These are phyloP conservation scores for Leccinum ochraceum DNA, from an alignment of 768 basidiomycete species.

Conservation along the genomic window DNA sequence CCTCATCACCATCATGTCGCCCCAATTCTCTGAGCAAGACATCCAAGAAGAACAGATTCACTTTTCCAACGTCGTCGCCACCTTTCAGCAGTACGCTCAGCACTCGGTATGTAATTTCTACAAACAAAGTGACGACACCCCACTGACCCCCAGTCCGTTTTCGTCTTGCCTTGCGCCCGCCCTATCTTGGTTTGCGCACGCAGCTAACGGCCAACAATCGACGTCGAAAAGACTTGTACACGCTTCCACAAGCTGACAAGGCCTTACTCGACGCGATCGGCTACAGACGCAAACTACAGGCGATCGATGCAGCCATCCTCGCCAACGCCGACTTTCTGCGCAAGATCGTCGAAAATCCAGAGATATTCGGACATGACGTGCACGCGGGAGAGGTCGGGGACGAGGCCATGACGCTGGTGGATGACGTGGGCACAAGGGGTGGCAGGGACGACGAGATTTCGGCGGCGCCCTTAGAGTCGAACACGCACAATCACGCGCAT, in stretches of 20 bases:
- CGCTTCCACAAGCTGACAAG: constrained; percentile 68
- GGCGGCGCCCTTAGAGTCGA: constrained; percentile 16
- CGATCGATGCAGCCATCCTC: constrained; percentile 78
- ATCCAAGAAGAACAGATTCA: constrained; percentile 64
- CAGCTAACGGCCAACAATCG: constrained; percentile 62
- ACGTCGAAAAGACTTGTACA: constrained; percentile 76
- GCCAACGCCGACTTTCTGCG: constrained; percentile 79
- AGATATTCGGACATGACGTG: constrained; percentile 70
- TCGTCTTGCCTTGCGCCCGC: background rate
- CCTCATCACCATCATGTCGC: constrained; percentile 23
- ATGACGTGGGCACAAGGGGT: background rate
- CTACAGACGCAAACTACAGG: constrained; percentile 76
- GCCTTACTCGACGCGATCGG: constrained; percentile 66
- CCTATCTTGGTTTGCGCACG: background rate
- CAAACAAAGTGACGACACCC: background rate
- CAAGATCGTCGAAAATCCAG: constrained; percentile 70
- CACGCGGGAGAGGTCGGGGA: constrained; percentile 14
- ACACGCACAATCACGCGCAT: constrained; percentile 31
- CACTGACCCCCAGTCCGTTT: background rate
- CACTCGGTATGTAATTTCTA: constrained; percentile 47
- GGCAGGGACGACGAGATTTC: background rate
- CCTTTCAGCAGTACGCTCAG: constrained; percentile 74
- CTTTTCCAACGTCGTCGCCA: constrained; percentile 72
- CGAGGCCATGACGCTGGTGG: constrained; percentile 20
- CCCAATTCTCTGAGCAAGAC: constrained; percentile 32